Evolutionary conservation across 805 yeast species (phyloP).

Genomic region (Ogataea glucozyma): DNA sequence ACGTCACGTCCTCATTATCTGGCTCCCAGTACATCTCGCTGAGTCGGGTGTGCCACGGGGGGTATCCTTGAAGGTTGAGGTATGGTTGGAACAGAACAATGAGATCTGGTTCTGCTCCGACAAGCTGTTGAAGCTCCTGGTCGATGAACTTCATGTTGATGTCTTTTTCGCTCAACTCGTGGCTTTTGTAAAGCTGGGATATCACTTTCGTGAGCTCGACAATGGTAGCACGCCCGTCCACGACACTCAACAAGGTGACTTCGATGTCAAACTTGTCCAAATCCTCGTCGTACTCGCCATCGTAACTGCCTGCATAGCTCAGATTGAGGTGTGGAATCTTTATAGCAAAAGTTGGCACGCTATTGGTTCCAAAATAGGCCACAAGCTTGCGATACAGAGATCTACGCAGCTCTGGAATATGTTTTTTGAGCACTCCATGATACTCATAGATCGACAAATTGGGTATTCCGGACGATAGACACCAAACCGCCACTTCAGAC

Average conservation of each 20-base stretch:
- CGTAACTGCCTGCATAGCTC: slow-evolving; percentile 43
- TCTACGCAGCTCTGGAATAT: slow-evolving; percentile 55
- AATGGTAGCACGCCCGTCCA: slow-evolving; percentile 88
- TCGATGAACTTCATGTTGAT: slow-evolving; percentile 76
- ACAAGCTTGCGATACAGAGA: slow-evolving; percentile 60
- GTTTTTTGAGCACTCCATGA: slow-evolving; percentile 62
- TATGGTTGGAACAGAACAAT: slow-evolving; percentile 82
- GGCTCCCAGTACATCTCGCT: slow-evolving; percentile 90
- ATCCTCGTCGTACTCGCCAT: slow-evolving; percentile 30
- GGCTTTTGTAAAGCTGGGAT: slow-evolving; percentile 67
- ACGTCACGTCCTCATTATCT: slow-evolving; percentile 76
- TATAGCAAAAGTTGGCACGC: slow-evolving; percentile 61
- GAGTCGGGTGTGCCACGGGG: slow-evolving; percentile 96
- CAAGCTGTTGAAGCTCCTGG: slow-evolving; percentile 68
- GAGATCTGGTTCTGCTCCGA: slow-evolving; percentile 92
- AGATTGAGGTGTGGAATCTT: slow-evolving; percentile 68
- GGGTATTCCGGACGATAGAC: slow-evolving; percentile 82
- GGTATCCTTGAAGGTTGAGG: slow-evolving; percentile 88
- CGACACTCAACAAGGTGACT: slow-evolving; percentile 64
- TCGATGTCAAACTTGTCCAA: slow-evolving; percentile 47
- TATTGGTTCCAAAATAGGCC: slow-evolving; percentile 71
- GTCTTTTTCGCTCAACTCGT: slow-evolving; percentile 63
- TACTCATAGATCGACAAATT: slow-evolving; percentile 74
- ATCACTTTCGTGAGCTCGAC: slow-evolving; percentile 85
- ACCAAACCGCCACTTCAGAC: slow-evolving; percentile 83